Percentiles rank a stretch among this genome's conserved stretches.
These are phyloP conservation scores for Diddensiella santjacobensis DNA, from an alignment of 805 yeast species.

Conservation along the genomic window DNA sequence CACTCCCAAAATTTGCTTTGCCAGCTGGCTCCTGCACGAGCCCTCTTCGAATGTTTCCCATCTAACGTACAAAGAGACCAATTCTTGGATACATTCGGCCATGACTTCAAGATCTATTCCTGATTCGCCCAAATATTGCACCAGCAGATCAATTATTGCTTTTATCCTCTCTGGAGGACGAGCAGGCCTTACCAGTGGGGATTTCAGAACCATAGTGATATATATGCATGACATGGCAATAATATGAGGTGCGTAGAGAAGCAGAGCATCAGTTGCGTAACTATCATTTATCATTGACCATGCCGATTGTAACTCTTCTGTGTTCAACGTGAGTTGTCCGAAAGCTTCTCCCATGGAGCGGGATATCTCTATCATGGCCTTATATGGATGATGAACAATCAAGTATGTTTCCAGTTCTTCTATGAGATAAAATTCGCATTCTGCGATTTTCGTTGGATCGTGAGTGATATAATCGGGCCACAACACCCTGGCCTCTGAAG, in stretches of 20 bases:
- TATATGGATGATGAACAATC: constrained; percentile 41
- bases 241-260: constrained; percentile 84
- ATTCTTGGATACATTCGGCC: constrained; percentile 78
- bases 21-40: constrained; percentile 15
- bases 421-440: constrained; percentile 88
- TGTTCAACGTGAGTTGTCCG: constrained; percentile 39
- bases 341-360: constrained; percentile 52
- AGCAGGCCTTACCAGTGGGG: constrained; percentile 31
- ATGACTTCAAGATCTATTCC: constrained; percentile 75
- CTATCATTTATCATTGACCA: constrained; percentile 92
- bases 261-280: constrained; percentile 79
- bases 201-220: constrained; percentile 58
- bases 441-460: constrained; percentile 87
- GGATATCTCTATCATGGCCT: constrained; percentile 32
- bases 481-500: constrained; percentile 76
- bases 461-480: constrained; percentile 97
- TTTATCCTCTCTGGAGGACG: constrained; percentile 35
- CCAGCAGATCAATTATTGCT: constrained; percentile 51
- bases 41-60: constrained; percentile 80
- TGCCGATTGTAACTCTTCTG: constrained; percentile 67
- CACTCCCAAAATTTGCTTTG: constrained; percentile 10
- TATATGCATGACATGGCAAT: constrained; percentile 81
- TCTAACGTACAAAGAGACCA: constrained; percentile 71
- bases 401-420: constrained; percentile 63
- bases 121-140: constrained; percentile 66